Evolutionary conservation across 1,284 basidiomycete species (phyloP).

Genomic region (Cryptococcus sp.): DNA sequence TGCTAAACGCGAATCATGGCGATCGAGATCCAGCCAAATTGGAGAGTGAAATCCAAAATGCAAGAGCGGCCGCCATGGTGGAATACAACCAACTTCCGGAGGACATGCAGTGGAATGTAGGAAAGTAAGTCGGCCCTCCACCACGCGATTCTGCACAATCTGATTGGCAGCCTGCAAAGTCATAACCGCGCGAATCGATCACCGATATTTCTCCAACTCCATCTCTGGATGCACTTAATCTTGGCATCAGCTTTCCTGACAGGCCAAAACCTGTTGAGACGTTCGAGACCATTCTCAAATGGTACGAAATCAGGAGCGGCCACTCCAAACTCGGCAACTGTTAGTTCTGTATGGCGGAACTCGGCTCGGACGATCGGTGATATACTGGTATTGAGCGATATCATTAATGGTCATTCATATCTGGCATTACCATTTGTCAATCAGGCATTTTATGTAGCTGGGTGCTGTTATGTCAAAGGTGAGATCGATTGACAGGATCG

Average conservation of each 20-base stretch:
- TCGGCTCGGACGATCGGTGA: slow-evolving; percentile 32
- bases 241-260: slow-evolving; percentile 16
- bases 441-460: slow-evolving; percentile 31
- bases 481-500: background rate
- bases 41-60: slow-evolving; percentile 6
- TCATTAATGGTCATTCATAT: slow-evolving; percentile 25
- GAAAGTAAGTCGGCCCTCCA: slow-evolving; percentile 24
- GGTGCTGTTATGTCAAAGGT: slow-evolving; percentile 33
- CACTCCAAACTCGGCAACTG: slow-evolving; percentile 14
- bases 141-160: no score
- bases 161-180: slow-evolving; percentile 19
- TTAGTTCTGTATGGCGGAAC: slow-evolving; percentile 22
- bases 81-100: slow-evolving; percentile 23
- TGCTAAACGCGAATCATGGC: slow-evolving; percentile 16
- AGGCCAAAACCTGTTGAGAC: slow-evolving; percentile 9
- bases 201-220: slow-evolving; percentile 24
- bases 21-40: background rate
- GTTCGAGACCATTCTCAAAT: background rate
- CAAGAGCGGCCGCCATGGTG: slow-evolving; percentile 11
- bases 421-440: slow-evolving; percentile 28
- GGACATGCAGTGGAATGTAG: slow-evolving; percentile 30
- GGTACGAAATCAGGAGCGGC: slow-evolving; percentile 1
- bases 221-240: slow-evolving; percentile 35
- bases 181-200: slow-evolving; percentile 16
- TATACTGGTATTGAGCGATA: slow-evolving; percentile 27